phyloP scores from a whole-genome alignment of 148 eudicot genomes.

The Rhododendron molle region DNA sequence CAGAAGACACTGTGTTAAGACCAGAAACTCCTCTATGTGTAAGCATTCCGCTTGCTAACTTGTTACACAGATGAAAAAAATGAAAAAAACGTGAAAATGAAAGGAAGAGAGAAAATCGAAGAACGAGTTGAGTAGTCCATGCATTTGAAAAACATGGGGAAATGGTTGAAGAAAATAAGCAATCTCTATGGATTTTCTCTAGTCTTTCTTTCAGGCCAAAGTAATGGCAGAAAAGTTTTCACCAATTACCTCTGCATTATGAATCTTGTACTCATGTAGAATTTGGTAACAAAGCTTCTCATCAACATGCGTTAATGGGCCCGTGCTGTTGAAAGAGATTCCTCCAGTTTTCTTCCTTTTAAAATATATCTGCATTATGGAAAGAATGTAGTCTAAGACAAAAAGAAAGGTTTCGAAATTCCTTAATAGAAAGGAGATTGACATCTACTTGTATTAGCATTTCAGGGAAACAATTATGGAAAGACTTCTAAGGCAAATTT shows the following conservation, averaged over 20 bases:
- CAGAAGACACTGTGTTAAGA: neutral
- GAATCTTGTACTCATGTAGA: conserved; percentile 96
- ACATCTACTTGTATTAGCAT: neutral
- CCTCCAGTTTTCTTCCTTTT: conserved; percentile 99
- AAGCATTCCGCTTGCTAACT: neutral
- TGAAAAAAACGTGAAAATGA: neutral
- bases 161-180: neutral
- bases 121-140: neutral
- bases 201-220: neutral
- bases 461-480: neutral
- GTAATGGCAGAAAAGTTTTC: neutral
- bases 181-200: neutral
- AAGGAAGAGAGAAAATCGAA: neutral
- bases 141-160: neutral
- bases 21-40: neutral
- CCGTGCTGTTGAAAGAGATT: conserved; percentile 91
- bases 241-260: conserved; percentile 86
- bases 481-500: conserved; percentile 2
- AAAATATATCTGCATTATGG: conserved; percentile 68
- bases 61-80: neutral
- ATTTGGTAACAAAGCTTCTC: conserved; percentile 99
- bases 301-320: conserved; percentile 82
- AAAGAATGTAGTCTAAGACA: conserved; percentile 10
- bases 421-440: neutral
- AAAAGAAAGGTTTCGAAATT: neutral